Base-by-base conservation (phyloP, 2,329 filamentous ascomycete genomes). In the Diatrype stigma region DNA sequence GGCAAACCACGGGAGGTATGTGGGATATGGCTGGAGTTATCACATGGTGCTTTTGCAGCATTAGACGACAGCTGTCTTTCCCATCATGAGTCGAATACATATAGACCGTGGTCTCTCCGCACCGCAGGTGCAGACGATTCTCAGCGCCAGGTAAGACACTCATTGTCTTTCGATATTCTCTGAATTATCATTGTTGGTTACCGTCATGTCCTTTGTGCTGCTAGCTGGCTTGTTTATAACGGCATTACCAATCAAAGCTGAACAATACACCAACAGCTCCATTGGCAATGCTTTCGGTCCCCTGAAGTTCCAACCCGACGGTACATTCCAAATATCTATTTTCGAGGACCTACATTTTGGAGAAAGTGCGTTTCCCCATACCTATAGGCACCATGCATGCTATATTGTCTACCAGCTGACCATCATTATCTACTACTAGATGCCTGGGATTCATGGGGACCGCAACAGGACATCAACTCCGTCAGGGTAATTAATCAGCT, bases 291-390 rank as follows among this genome's bases (percentile, higher is more conserved):
- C 51, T 19, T 57, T 57, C 11, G 58, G 53, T 0, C 64, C 65
- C 6, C 59, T 70, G 10, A 61, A 55, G 10, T 78, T 80, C 56
- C 64, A 62, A 8, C 19, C 57, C 1, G 70, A 77, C 42, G 76
- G 75, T 6, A 74, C 69, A 0, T 80, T 81, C 56, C 74, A 78
- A 47, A 69, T 81, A 30, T 70, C 81, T 2, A 75, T 90, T 12
- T 87, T 90, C 54, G 78, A 81, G 26, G 87, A 90, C 58, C 67
- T 90, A 7, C 86, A 90, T 63, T 87, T 86, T 62, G 87, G 85
- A 10, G 86, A 90, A 66, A 78, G 81, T 81, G 67, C 57, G 70
- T 63, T 2, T 19, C 19, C 23, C 8, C 19, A n/a, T 4, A 10
- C 2, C 17, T 14, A 28, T 2, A 1, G 2, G 2, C 6, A 26